Evolutionary conservation across 352 stramenopile species (phyloP), one percentile per base, ranked within the genome.

Genomic region (Phytophthora foliorum): DNA sequence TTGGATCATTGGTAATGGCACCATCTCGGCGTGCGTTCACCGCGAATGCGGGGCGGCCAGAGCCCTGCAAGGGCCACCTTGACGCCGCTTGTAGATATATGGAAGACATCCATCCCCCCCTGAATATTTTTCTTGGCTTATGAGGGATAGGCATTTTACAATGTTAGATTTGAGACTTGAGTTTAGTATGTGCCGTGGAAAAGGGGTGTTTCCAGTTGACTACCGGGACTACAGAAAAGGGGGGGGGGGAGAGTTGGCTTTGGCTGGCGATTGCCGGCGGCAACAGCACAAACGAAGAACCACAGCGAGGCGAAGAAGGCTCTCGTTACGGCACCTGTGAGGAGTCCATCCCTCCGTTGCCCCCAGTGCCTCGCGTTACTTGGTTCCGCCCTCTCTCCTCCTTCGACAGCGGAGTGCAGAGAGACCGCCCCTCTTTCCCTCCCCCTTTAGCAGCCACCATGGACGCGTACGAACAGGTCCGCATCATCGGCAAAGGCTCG

Each of bases 401-500:
- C 16, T 36, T 34, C 49, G 32, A 65, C 21, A 49, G 42, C 21
- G n/a, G 6, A 24, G 22, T 36, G 36, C 24, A 38, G 52, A 38
- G 34, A 64, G 31, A 49, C 17, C 39, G 2, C 17, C 16, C 13
- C 39, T 9, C n/a, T 17, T 46, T 25, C 50, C 41, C 19, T 44
- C 10, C 8, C 17, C 21, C 19, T 14, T 49, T 16, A 68, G 34
- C 42, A 46, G 29, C 13, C 51, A 67, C 17, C 21, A 96, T 96
- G 88, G 89, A 97, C 76, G 83, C 89, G 42, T 97, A 97, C 77
- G 90, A 97, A 64, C 81, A 91, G 50, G 78, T 97, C 58, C 86
- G 89, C 56, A 86, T 95, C 57, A 97, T 98, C 68, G 92, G 92
- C 67, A 95, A 96, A 62, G 92, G 92, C 65, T 97, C 90, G 32